A percentile compares a stretch with the other conserved stretches of the same genome.
Conservation (phyloP, 331 rosid genomes). For the Acacia pycnantha region DNA sequence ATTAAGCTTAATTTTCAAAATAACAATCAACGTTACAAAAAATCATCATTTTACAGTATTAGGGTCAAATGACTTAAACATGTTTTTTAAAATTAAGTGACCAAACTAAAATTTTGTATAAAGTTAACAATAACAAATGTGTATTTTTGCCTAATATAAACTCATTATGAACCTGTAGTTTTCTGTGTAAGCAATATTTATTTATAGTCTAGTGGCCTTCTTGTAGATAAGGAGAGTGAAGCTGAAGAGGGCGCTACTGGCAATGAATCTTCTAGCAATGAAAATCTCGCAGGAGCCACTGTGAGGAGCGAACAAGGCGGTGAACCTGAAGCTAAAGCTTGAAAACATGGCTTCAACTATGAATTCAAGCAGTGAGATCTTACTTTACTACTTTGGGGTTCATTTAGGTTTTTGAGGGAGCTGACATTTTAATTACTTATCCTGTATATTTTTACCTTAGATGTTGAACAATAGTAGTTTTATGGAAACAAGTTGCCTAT, state of each 20-base stretch:
- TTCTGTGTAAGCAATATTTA: neutral
- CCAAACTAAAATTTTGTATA: too few species aligned
- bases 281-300: slow-evolving; percentile 6
- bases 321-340: slow-evolving; percentile 32
- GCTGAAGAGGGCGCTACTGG: slow-evolving; percentile 29
- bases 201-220: neutral
- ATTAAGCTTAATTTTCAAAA: too few species aligned
- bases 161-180: neutral
- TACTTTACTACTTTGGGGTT: neutral
- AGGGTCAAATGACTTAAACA: too few species aligned
- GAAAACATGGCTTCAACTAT: slow-evolving; percentile 1
- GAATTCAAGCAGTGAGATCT: slow-evolving; percentile 14
- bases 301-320: neutral
- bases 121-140: too few species aligned
- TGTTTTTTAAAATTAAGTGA: too few species aligned
- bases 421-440: slow-evolving; percentile 11
- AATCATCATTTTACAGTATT: too few species aligned
- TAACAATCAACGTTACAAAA: too few species aligned
- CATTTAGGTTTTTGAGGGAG: slow-evolving; percentile 6
- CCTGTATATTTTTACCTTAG: neutral
- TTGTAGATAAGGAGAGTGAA: slow-evolving; percentile 40
- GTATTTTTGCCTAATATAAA: neutral
- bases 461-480: slow-evolving; percentile 8
- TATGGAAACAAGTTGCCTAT: neutral
- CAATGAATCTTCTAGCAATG: slow-evolving; percentile 27